Percentiles rank a stretch among this genome's conserved stretches.
Evolutionary conservation across 2,329 filamentous ascomycete species (phyloP).

Genomic region (Cadophora luteo-olivacea): DNA sequence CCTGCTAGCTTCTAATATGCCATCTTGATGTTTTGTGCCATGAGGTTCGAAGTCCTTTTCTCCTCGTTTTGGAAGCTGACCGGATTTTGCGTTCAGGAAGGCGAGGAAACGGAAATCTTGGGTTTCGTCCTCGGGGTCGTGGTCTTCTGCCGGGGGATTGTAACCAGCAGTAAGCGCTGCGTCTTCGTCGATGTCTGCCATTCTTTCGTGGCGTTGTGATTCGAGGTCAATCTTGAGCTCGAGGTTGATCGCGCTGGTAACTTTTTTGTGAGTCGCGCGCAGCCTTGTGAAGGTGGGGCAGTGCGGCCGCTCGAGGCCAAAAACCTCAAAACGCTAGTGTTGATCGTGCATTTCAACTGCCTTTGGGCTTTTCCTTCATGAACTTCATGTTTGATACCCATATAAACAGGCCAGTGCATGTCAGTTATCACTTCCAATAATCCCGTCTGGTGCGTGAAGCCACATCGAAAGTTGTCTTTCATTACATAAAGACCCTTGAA

Average conservation of each 20-base stretch:
- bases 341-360: background rate
- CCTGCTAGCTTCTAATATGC: constrained; percentile 79
- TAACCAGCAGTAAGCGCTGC: constrained; percentile 38
- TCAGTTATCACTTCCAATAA: background rate
- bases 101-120: constrained; percentile 84
- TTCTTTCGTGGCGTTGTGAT: constrained; percentile 25
- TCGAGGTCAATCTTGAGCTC: background rate
- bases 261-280: constrained; percentile 23
- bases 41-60: constrained; percentile 98
- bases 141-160: constrained; percentile 51
- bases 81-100: constrained; percentile 57
- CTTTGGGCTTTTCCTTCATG: background rate
- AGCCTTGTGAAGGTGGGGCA: constrained; percentile 30
- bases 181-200: constrained; percentile 45
- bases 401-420: background rate
- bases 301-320: background rate
- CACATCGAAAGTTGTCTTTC: too few relatives aligned
- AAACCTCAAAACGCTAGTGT: background rate
- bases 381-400: background rate
- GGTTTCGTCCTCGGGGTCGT: constrained; percentile 76
- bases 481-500: too few relatives aligned
- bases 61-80: constrained; percentile 80
- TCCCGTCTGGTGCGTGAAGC: too few relatives aligned
- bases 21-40: constrained; percentile 81
- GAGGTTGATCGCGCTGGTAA: background rate